Conservation (phyloP, 1,139 yeast species). For the Schwanniomyces etchellsii region DNA sequence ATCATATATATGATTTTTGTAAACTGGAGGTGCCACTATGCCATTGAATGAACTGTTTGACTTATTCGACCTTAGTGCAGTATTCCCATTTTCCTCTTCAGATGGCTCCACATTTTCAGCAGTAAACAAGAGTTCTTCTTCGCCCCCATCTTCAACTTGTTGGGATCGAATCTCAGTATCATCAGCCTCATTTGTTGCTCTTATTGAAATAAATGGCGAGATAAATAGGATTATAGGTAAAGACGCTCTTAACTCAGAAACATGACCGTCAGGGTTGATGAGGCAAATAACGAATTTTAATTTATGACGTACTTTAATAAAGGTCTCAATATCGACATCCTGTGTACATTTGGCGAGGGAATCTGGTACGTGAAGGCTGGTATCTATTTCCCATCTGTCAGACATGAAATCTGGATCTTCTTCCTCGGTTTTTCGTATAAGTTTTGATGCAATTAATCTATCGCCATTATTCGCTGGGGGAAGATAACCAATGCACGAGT, state of each 20-base stretch:
- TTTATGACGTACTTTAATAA: conserved; percentile 67
- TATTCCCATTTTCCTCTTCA: neutral
- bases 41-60: conserved; percentile 27
- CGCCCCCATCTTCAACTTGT: conserved; percentile 7
- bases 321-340: conserved; percentile 64
- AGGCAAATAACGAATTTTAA: conserved; percentile 60
- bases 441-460: conserved; percentile 41
- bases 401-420: conserved; percentile 38
- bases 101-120: conserved; percentile 16
- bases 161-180: neutral
- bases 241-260: conserved; percentile 71
- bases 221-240: conserved; percentile 64
- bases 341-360: conserved; percentile 74
- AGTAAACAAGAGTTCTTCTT: conserved; percentile 29
- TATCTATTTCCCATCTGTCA: conserved; percentile 76
- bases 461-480: conserved; percentile 58
- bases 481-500: conserved; percentile 53
- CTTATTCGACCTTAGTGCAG: conserved; percentile 16
- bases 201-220: conserved; percentile 75
- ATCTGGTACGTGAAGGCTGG: conserved; percentile 60
- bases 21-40: conserved; percentile 82
- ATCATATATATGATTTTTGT: conserved; percentile 82
- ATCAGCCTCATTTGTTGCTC: conserved; percentile 35
- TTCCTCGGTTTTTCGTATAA: conserved; percentile 27
- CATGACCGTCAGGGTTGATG: conserved; percentile 69